phyloP scores from a whole-genome alignment of 495 filamentous ascomycete species.

The Poronia punctata region DNA sequence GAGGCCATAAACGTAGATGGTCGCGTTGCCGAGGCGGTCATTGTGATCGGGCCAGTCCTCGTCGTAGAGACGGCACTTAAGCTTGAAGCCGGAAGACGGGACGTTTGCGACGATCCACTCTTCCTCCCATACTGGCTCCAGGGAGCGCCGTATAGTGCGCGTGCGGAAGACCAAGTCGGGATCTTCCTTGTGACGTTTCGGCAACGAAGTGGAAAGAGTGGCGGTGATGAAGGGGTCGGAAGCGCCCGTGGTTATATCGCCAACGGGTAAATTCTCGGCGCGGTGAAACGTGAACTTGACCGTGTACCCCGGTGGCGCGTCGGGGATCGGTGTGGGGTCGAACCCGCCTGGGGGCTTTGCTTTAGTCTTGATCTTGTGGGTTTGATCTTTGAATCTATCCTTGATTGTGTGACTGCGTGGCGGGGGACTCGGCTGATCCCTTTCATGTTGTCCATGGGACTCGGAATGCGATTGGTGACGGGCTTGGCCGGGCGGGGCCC shows the following conservation, averaged over 20 bases:
- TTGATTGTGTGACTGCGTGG: slow-evolving; percentile 19
- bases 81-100: slow-evolving; percentile 64
- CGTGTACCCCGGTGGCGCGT: slow-evolving; percentile 68
- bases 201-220: slow-evolving; percentile 54
- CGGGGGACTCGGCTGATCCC: slow-evolving; percentile 11
- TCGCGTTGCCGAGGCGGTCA: slow-evolving; percentile 78
- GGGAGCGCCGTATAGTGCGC: slow-evolving; percentile 60
- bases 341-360: slow-evolving; percentile 70
- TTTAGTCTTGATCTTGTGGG: slow-evolving; percentile 52
- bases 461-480: slow-evolving; percentile 6
- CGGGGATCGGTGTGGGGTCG: slow-evolving; percentile 69
- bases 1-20: slow-evolving; percentile 52
- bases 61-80: slow-evolving; percentile 80
- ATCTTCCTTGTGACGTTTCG: slow-evolving; percentile 72
- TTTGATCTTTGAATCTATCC: slow-evolving; percentile 48
- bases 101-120: slow-evolving; percentile 87
- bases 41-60: slow-evolving; percentile 84
- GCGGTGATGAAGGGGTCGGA: slow-evolving; percentile 80
- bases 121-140: slow-evolving; percentile 72
- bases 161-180: slow-evolving; percentile 67
- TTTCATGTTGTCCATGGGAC: slow-evolving; percentile 4
- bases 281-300: slow-evolving; percentile 79
- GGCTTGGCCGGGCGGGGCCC: slow-evolving; percentile 6
- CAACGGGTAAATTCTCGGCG: slow-evolving; percentile 71
- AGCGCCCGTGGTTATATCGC: slow-evolving; percentile 67